Evolutionary conservation across 148 eudicot species (phyloP).

Genomic region (Cornus suecica): DNA sequence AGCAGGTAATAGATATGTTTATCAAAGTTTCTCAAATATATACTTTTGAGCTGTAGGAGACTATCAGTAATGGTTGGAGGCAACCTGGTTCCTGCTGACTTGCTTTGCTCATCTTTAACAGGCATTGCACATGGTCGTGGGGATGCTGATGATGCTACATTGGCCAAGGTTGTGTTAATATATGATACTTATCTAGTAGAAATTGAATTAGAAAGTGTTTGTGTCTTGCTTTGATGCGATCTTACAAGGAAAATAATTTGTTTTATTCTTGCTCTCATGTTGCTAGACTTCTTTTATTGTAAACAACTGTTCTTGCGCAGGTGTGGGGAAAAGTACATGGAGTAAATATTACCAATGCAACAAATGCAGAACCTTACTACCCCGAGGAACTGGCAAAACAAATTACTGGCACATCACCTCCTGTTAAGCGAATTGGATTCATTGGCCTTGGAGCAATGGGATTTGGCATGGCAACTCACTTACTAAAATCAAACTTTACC

Average conservation of each 20-base stretch:
- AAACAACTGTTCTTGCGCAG: slow-evolving; percentile 34
- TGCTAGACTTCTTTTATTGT: background rate
- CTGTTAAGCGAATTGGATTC: slow-evolving; percentile 66
- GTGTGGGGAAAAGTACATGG: slow-evolving; percentile 76
- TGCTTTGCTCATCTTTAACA: slow-evolving; percentile 26
- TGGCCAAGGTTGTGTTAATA: slow-evolving; percentile 55
- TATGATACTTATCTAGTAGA: background rate
- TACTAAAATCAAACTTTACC: slow-evolving; percentile 69
- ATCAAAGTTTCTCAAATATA: background rate
- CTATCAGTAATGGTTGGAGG: background rate
- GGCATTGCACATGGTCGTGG: slow-evolving; percentile 50
- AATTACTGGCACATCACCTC: slow-evolving; percentile 38
- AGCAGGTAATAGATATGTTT: slow-evolving; percentile 52
- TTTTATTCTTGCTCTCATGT: background rate
- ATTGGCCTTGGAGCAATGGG: slow-evolving; percentile 99
- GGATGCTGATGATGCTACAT: slow-evolving; percentile 39
- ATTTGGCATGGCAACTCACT: slow-evolving; percentile 99
- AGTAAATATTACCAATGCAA: slow-evolving; percentile 65
- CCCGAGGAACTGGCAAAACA: slow-evolving; percentile 70
- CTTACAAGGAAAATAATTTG: slow-evolving; percentile 3
- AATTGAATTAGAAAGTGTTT: background rate
- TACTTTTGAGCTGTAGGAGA: background rate
- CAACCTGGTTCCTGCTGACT: slow-evolving; percentile 10
- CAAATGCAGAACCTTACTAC: slow-evolving; percentile 65
- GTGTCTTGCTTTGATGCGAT: background rate